Percentiles rank a stretch among this genome's conserved stretches.
These are phyloP conservation scores for Tritrichomonas foetus DNA, from an alignment of 208 protist species.

Conservation along the genomic window DNA sequence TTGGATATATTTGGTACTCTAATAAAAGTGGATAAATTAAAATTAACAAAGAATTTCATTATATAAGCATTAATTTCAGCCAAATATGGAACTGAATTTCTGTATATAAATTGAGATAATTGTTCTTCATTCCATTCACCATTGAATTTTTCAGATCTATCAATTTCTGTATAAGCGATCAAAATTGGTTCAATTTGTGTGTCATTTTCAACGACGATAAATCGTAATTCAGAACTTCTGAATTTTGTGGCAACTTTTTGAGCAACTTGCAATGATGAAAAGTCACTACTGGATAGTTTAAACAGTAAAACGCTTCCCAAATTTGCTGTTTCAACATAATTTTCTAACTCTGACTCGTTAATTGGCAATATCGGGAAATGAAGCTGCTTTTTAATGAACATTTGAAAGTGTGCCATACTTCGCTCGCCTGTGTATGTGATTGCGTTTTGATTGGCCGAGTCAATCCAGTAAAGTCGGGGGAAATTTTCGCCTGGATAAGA, in stretches of 20 bases:
- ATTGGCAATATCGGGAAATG: neutral
- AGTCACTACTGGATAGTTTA: neutral
- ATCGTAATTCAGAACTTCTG: neutral
- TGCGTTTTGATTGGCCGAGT: neutral
- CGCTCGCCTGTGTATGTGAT: neutral
- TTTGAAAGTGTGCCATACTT: neutral
- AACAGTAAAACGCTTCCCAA: neutral
- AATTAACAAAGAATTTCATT: neutral
- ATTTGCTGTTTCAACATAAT: neutral
- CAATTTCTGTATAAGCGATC: neutral
- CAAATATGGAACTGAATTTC: neutral
- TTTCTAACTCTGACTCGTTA: neutral
- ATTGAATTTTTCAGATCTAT: neutral
- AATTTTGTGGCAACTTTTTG: no score
- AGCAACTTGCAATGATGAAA: neutral
- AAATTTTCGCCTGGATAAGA: neutral
- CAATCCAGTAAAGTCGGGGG: slow-evolving; percentile 17
- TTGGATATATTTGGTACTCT: neutral
- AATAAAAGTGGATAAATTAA: neutral
- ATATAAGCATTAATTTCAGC: neutral
- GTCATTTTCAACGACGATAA: neutral
- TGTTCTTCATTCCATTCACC: neutral
- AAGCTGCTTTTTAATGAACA: slow-evolving; percentile 1
- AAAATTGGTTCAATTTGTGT: neutral
- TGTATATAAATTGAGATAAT: neutral